Evolutionary conservation across 768 basidiomycete genomes (phyloP).

Genomic region (Termitomyces sp.): DNA sequence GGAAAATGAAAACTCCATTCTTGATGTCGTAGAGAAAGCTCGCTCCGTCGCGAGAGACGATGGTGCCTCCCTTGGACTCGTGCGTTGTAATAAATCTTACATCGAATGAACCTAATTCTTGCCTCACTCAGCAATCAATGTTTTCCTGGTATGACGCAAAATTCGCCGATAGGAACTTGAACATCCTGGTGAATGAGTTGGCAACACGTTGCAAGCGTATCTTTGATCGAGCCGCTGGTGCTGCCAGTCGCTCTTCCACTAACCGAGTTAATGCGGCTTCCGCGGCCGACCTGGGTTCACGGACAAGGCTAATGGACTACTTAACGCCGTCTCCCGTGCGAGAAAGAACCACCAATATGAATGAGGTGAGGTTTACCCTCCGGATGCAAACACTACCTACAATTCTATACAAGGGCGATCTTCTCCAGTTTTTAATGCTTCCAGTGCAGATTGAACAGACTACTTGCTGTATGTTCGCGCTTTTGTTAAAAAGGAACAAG

Average conservation of each 20-base stretch:
- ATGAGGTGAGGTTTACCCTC: conserved; percentile 42
- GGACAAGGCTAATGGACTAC: conserved; percentile 25
- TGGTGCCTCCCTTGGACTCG: conserved; percentile 48
- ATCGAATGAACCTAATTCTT: background rate
- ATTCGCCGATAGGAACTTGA: conserved; percentile 65
- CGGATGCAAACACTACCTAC: conserved; percentile 23
- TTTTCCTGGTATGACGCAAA: conserved; percentile 40
- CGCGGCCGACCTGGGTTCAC: conserved; percentile 23
- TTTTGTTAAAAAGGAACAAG: conserved; percentile 11
- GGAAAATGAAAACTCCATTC: conserved; percentile 28
- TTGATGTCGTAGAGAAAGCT: conserved; percentile 43
- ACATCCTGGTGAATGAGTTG: conserved; percentile 59
- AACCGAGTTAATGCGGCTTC: conserved; percentile 28
- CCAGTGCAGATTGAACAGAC: conserved; percentile 38
- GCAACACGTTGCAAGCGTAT: conserved; percentile 56
- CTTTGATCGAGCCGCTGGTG: conserved; percentile 60
- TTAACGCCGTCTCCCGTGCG: conserved; percentile 37
- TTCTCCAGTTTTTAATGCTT: conserved; percentile 52
- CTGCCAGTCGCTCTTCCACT: conserved; percentile 58
- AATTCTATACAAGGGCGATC: conserved; percentile 34
- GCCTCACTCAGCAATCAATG: conserved; percentile 31
- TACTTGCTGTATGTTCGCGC: conserved; percentile 41
- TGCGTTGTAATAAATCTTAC: conserved; percentile 29
- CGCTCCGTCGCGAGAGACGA: conserved; percentile 44
- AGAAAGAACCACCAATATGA: conserved; percentile 48